phyloP scores from a whole-genome alignment of 192 early-diverging fungal species.

The Coemansia sp. region DNA sequence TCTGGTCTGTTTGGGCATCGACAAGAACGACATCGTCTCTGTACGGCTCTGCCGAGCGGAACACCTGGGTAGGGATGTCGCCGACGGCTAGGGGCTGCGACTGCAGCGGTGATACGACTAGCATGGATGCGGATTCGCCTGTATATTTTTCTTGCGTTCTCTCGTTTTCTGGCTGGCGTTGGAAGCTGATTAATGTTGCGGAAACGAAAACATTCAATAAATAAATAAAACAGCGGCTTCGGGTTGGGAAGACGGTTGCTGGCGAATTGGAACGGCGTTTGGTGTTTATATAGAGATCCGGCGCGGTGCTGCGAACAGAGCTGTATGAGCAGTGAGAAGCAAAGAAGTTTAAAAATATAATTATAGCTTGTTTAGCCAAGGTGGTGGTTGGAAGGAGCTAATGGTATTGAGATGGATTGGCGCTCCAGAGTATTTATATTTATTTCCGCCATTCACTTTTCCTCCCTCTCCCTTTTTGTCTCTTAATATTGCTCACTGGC shows the following conservation, averaged over 20 bases:
- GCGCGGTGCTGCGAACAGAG: no score
- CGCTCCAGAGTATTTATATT: background rate
- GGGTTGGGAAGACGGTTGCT: background rate
- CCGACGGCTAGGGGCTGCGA: slow-evolving; percentile 33
- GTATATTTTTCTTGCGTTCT: background rate
- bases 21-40: slow-evolving; percentile 36
- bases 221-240: background rate
- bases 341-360: background rate
- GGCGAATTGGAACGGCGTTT: background rate
- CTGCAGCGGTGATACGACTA: slow-evolving; percentile 46
- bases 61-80: slow-evolving; percentile 50
- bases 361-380: background rate
- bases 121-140: slow-evolving; percentile 14
- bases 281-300: no score
- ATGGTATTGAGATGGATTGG: background rate
- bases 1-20: slow-evolving; percentile 36
- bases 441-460: background rate
- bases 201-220: background rate
- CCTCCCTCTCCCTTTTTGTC: background rate
- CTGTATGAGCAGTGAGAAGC: no score
- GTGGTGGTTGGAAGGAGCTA: background rate
- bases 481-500: background rate
- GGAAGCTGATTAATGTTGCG: no score
- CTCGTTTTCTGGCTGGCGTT: no score
- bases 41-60: slow-evolving; percentile 37